A percentile compares a stretch with the other conserved stretches of the same genome.
Conservation (phyloP, 805 yeast genomes). For the Lipomyces mesembrius region DNA sequence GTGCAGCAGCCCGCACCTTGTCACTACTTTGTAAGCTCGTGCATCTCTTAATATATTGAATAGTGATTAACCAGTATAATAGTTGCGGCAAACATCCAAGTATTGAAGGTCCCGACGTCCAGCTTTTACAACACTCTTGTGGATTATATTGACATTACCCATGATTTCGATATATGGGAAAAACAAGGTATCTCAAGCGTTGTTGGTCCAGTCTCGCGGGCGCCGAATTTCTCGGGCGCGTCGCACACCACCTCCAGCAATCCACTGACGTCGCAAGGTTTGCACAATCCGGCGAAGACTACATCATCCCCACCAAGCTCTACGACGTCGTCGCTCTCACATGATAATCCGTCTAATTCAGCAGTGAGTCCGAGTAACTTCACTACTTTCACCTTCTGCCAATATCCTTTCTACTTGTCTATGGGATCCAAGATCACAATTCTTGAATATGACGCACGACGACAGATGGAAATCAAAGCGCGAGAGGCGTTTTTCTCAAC, state of each 20-base stretch:
- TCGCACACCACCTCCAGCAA: neutral
- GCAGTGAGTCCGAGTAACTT: neutral
- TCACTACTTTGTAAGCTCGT: slow-evolving; percentile 60
- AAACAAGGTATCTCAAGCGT: slow-evolving; percentile 32
- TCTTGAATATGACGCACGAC: slow-evolving; percentile 77
- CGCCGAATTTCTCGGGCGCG: neutral
- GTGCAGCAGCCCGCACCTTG: slow-evolving; percentile 65
- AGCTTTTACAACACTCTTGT: slow-evolving; percentile 77
- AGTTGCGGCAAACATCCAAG: slow-evolving; percentile 37
- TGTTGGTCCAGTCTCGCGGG: slow-evolving; percentile 6
- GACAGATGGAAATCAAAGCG: slow-evolving; percentile 83
- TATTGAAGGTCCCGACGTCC: slow-evolving; percentile 47
- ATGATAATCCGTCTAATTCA: neutral
- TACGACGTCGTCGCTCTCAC: neutral
- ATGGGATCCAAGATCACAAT: slow-evolving; percentile 81
- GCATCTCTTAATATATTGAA: slow-evolving; percentile 40
- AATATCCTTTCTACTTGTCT: slow-evolving; percentile 79
- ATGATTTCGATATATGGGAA: slow-evolving; percentile 88
- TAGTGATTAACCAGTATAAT: neutral
- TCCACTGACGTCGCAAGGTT: neutral
- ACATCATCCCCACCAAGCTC: neutral
- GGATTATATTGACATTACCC: slow-evolving; percentile 74
- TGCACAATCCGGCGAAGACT: neutral
- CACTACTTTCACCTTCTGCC: slow-evolving; percentile 66
- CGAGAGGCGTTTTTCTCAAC: slow-evolving; percentile 87